Conservation (phyloP, 345 rosid species). For the Zanthoxylum bungeanum region DNA sequence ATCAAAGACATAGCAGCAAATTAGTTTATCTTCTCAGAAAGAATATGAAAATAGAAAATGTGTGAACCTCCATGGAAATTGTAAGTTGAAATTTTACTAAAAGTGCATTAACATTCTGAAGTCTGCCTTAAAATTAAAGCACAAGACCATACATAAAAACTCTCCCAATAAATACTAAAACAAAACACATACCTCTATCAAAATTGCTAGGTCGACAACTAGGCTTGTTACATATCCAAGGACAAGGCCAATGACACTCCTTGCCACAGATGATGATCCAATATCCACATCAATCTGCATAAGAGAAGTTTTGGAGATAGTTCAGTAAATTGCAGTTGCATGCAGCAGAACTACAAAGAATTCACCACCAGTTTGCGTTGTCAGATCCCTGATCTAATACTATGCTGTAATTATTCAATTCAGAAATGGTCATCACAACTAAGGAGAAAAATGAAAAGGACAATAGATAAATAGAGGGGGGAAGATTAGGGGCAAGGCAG, state of each 20-base stretch:
- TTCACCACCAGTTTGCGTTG: not conserved
- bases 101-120: not conserved
- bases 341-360: not conserved
- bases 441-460: not conserved
- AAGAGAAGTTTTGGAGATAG: constrained; percentile 6
- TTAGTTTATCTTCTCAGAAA: not conserved
- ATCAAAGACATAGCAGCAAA: not conserved
- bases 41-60: not conserved
- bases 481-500: not conserved
- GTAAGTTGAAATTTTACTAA: not conserved
- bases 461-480: not conserved
- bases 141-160: not conserved
- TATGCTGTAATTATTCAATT: not conserved
- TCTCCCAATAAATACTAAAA: constrained; percentile 3
- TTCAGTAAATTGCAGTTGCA: not conserved
- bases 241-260: constrained; percentile 86
- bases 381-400: not conserved
- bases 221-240: constrained; percentile 96
- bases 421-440: not conserved
- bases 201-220: constrained; percentile 91
- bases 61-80: not conserved
- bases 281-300: constrained; percentile 95
- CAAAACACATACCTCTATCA: constrained; percentile 69
- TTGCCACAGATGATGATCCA: constrained; percentile 99
- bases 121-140: not conserved